A percentile compares a stretch with the other conserved stretches of the same genome.
These are phyloP conservation scores for Cornus florida DNA, from an alignment of 148 eudicot genomes.

Conservation along the genomic window DNA sequence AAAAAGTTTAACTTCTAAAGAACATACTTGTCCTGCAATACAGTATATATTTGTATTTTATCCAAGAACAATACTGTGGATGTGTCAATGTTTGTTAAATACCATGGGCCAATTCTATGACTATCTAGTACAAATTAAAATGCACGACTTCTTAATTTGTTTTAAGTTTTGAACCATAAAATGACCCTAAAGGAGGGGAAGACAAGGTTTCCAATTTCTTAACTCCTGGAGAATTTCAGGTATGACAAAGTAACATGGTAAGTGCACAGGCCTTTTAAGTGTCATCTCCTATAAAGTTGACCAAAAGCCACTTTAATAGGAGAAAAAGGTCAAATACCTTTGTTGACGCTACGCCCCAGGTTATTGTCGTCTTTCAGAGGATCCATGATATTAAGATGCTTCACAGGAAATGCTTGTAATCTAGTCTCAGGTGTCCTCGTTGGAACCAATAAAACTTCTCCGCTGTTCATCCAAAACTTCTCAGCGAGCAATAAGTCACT, in stretches of 20 bases:
- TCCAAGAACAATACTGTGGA: background rate
- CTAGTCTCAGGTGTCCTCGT: background rate
- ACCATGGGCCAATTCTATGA: background rate
- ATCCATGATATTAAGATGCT: constrained; percentile 52
- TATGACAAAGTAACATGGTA: background rate
- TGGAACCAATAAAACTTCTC: constrained; percentile 18
- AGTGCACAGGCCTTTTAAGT: background rate
- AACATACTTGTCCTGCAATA: background rate
- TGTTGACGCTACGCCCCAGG: constrained; percentile 48
- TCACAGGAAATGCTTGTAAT: constrained; percentile 24
- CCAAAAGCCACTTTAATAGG: background rate
- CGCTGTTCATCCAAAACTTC: constrained; percentile 20
- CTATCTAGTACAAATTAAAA: background rate
- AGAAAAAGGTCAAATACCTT: constrained; percentile 28
- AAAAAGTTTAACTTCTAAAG: too few relatives aligned
- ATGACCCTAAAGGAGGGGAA: background rate
- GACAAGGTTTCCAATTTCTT: background rate
- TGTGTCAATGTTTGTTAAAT: background rate
- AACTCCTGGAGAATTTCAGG: background rate
- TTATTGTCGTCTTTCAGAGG: constrained; percentile 53
- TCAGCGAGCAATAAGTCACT: constrained; percentile 26
- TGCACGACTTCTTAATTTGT: background rate
- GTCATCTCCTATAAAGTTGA: background rate
- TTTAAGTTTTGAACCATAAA: background rate
- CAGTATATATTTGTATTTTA: background rate